These are phyloP conservation scores for Triangularia setosa DNA, from an alignment of 2,329 filamentous ascomycete genomes.

Conservation along the genomic window DNA sequence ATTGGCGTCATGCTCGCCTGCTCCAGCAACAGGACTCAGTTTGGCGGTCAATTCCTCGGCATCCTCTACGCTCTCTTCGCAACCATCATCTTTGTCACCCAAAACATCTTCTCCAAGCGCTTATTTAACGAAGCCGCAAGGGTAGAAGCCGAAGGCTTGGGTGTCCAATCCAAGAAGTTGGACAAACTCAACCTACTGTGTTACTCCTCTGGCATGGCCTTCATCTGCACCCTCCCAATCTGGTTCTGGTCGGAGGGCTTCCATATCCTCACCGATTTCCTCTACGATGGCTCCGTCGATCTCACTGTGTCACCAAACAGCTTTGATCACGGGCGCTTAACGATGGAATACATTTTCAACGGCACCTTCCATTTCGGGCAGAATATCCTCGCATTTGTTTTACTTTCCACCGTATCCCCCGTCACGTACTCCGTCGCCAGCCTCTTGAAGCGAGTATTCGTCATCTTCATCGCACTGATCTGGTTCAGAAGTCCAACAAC, in stretches of 20 bases:
- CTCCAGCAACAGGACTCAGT: constrained; percentile 66
- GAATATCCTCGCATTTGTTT: constrained; percentile 89
- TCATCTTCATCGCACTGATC: constrained; percentile 89
- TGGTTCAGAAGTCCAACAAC: constrained; percentile 95
- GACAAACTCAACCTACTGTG: constrained; percentile 96
- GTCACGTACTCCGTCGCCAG: constrained; percentile 97
- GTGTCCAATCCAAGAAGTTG: constrained; percentile 67
- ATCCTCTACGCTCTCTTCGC: constrained; percentile 83
- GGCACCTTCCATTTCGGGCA: constrained; percentile 95
- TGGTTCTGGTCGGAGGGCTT: constrained; percentile 93
- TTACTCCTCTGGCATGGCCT: constrained; percentile 93
- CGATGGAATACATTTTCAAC: constrained; percentile 93
- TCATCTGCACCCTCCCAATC: constrained; percentile 80
- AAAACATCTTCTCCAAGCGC: constrained; percentile 98
- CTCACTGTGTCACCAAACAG: constrained; percentile 57
- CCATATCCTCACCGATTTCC: constrained; percentile 69
- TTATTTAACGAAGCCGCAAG: constrained; percentile 92
- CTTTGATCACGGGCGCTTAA: constrained; percentile 69
- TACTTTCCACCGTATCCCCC: constrained; percentile 89
- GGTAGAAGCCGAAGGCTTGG: constrained; percentile 70
- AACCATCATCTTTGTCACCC: constrained; percentile 92
- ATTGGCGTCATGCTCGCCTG: constrained; percentile 94
- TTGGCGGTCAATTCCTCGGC: constrained; percentile 84
- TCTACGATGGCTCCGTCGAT: constrained; percentile 74
- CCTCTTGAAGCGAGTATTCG: constrained; percentile 94